phyloP scores from a whole-genome alignment of 495 filamentous ascomycete genomes.

The Pseudoneurospora amorphoporcata region DNA sequence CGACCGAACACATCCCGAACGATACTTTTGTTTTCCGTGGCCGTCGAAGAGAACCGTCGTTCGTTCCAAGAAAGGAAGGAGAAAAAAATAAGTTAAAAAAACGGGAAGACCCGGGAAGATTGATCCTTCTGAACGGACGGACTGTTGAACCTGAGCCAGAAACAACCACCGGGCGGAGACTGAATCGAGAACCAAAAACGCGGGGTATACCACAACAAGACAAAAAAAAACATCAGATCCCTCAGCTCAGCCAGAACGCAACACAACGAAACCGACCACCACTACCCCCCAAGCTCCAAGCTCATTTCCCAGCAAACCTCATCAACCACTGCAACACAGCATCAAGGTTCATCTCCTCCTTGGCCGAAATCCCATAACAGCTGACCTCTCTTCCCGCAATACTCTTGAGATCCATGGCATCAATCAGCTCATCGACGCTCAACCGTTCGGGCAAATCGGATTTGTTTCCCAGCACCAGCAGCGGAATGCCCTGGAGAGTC shows the following conservation, averaged over 20 bases:
- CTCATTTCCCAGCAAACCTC: slow-evolving; percentile 60
- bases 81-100: slow-evolving; percentile 1
- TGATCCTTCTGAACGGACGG: background rate
- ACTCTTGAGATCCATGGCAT: slow-evolving; percentile 78
- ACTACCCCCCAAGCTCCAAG: no score
- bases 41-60: background rate
- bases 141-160: slow-evolving; percentile 7
- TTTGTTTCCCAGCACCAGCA: slow-evolving; percentile 97
- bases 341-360: slow-evolving; percentile 97
- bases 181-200: background rate
- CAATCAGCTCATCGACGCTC: slow-evolving; percentile 90
- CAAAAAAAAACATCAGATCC: slow-evolving; percentile 2
- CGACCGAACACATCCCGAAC: background rate
- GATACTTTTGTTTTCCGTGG: background rate
- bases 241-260: background rate
- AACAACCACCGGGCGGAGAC: background rate
- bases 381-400: slow-evolving; percentile 91
- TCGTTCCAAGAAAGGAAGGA: background rate
- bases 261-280: background rate
- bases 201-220: slow-evolving; percentile 8
- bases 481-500: slow-evolving; percentile 77
- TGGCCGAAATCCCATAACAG: slow-evolving; percentile 97
- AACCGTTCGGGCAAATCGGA: slow-evolving; percentile 82
- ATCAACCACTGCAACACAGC: slow-evolving; percentile 96
- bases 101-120: background rate